phyloP scores from a whole-genome alignment of 192 early-diverging fungal genomes.

The Mortierella alpina region DNA sequence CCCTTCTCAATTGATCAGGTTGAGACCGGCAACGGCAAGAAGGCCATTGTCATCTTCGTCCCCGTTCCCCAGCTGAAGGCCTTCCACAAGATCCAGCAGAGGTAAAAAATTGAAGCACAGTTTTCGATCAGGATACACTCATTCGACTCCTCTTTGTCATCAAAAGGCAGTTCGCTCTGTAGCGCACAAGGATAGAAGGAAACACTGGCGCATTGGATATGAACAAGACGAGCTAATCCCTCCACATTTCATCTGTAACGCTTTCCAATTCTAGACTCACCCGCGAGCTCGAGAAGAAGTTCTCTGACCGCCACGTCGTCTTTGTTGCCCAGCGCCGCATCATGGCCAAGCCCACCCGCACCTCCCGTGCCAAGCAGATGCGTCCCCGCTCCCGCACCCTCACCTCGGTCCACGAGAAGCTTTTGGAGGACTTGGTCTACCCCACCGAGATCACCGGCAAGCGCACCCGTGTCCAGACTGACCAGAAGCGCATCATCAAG shows the following conservation, averaged over 20 bases:
- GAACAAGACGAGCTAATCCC: background rate
- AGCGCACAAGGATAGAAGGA: background rate
- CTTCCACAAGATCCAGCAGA: conserved; percentile 97
- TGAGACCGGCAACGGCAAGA: conserved; percentile 93
- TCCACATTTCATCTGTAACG: background rate
- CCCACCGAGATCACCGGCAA: conserved; percentile 99
- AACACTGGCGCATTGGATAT: background rate
- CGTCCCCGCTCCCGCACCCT: conserved; percentile 97
- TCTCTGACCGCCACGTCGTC: conserved; percentile 98
- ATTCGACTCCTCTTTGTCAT: no score
- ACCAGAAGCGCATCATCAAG: conserved; percentile 95
- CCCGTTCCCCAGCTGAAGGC: conserved; percentile 94
- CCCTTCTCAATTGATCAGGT: conserved; percentile 58
- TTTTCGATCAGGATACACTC: background rate
- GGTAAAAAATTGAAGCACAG: conserved; percentile 42
- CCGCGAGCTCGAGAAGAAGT: conserved; percentile 99
- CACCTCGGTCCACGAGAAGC: conserved; percentile 95
- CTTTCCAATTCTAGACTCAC: conserved; percentile 67
- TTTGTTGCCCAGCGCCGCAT: conserved; percentile 94
- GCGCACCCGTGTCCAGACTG: conserved; percentile 96
- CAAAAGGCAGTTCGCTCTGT: conserved; percentile 22
- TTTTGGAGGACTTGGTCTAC: conserved; percentile 97
- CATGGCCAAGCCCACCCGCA: conserved; percentile 91
- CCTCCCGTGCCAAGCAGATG: conserved; percentile 89
- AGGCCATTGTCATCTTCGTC: conserved; percentile 97